phyloP scores from a whole-genome alignment of 2,329 filamentous ascomycete species.

The Elsinoe necatrix region DNA sequence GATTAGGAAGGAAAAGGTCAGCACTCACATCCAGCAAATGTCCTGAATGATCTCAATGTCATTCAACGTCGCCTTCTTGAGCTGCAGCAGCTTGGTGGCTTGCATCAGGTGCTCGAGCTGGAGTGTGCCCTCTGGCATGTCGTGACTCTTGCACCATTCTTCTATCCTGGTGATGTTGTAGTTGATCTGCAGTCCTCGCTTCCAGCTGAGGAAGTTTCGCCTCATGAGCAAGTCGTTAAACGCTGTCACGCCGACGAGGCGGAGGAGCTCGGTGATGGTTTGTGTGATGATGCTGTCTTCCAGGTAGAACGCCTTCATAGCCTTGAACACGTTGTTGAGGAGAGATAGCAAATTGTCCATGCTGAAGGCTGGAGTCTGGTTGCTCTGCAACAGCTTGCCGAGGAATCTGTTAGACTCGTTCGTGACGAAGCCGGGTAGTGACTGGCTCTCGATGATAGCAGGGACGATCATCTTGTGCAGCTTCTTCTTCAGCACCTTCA shows the following conservation, averaged over 20 bases:
- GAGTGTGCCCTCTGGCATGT: conserved; percentile 96
- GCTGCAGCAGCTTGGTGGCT: conserved; percentile 93
- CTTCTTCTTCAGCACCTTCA: conserved; percentile 99
- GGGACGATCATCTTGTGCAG: conserved; percentile 99
- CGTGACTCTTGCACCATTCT: conserved; percentile 99
- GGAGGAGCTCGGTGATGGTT: conserved; percentile 85
- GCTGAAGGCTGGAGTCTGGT: conserved; percentile 89
- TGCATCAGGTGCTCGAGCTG: conserved; percentile 99
- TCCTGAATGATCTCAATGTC: conserved; percentile 99
- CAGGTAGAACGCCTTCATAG: conserved; percentile 97
- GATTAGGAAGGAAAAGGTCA: background rate
- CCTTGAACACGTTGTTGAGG: conserved; percentile 93
- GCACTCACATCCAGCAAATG: conserved; percentile 96
- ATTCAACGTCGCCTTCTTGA: conserved; percentile 98
- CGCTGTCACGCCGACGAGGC: conserved; percentile 89
- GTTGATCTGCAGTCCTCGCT: conserved; percentile 97
- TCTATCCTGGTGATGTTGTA: conserved; percentile 99
- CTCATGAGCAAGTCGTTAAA: conserved; percentile 98
- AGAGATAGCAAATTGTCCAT: conserved; percentile 98
- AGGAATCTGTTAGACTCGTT: conserved; percentile 98
- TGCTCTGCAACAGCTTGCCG: conserved; percentile 87
- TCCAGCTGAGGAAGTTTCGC: conserved; percentile 97
- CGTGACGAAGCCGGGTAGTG: conserved; percentile 93
- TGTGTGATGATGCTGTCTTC: conserved; percentile 95
- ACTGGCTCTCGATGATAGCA: conserved; percentile 97